phyloP scores from a whole-genome alignment of 2,329 filamentous ascomycete genomes.

The Aspergillus pseudoterreus region DNA sequence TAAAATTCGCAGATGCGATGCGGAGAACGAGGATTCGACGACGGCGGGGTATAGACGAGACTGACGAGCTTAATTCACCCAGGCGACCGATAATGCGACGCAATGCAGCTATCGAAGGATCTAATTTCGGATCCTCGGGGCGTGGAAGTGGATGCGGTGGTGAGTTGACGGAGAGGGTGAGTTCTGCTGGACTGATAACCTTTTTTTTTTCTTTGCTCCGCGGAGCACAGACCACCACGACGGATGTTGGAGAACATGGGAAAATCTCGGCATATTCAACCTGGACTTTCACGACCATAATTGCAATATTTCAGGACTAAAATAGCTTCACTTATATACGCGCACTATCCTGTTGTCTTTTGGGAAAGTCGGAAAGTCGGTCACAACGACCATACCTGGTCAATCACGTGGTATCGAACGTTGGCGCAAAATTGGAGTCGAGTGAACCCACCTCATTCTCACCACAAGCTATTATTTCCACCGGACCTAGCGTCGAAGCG shows the following conservation, averaged over 20 bases:
- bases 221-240: conserved; percentile 37
- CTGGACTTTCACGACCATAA: conserved; percentile 18
- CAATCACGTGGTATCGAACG: too few relatives aligned
- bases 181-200: conserved; percentile 13
- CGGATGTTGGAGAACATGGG: too few relatives aligned
- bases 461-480: conserved; percentile 12
- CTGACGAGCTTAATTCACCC: background rate
- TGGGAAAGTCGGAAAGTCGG: too few relatives aligned
- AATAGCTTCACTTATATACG: too few relatives aligned
- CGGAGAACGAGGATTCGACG: background rate
- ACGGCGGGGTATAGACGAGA: background rate
- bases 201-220: conserved; percentile 21
- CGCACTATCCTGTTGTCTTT: too few relatives aligned
- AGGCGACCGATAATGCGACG: background rate
- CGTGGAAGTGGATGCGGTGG: background rate
- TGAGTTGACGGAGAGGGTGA: conserved; percentile 16
- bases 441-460: too few relatives aligned
- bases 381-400: too few relatives aligned
- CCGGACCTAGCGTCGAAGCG: conserved; percentile 1
- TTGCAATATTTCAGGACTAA: conserved; percentile 4
- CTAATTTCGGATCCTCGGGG: background rate
- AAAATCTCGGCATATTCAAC: too few relatives aligned
- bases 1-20: conserved; percentile 8
- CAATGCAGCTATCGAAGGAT: background rate
- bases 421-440: too few relatives aligned